Base-by-base conservation (phyloP, 2,329 filamentous ascomycete species). In the Monilinia laxa region DNA sequence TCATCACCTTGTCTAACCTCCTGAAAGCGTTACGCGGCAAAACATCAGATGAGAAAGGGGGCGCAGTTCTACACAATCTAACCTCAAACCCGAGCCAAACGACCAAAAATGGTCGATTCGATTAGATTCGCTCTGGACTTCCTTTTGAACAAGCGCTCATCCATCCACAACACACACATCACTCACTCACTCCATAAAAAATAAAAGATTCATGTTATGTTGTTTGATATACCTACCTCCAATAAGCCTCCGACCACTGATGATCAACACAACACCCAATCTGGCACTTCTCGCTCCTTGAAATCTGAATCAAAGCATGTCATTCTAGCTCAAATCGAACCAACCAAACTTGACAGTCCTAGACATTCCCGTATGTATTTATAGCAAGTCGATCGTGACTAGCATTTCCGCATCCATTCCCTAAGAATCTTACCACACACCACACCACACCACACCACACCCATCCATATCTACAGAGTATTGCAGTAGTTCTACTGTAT, bases 21-120 rank as follows among this genome's bases (percentile, higher is more conserved):
- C 47, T 62, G 31, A 51, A 10, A 63, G 60, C 60, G 47, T 63
- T 63, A 63, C 60, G 60, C 47, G 47, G 42, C 58, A 51, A 62
- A 38, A 18, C 28, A 23, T 35, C 58, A 52, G 55, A 62, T 23
- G 28, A 52, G 25, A 63, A 55, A 42, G 60, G 51, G 49, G 60
- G 60, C 60, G 60, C 47, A 63, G 49, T n/a, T n/a, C 38, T 38
- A 35, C 9, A 38, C 45, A 18, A 11, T 18, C 45, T 38, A 60
- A 60, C 45, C 42, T 60, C 57, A 51, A 60, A 60, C 57, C n/a
- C 42, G 35, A 49, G 42, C 57, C 42, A 23, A 49, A 60, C 45
- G 42, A 35, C 42, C n/a, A 9, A 31, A 28, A 58, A 23, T 31
- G 20, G 12, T 58, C 40, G 28, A 31, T 58, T 35, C 31, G 31